These are phyloP conservation scores for Fusarium vanettenii DNA, from an alignment of 2,329 filamentous ascomycete genomes.

Conservation along the genomic window DNA sequence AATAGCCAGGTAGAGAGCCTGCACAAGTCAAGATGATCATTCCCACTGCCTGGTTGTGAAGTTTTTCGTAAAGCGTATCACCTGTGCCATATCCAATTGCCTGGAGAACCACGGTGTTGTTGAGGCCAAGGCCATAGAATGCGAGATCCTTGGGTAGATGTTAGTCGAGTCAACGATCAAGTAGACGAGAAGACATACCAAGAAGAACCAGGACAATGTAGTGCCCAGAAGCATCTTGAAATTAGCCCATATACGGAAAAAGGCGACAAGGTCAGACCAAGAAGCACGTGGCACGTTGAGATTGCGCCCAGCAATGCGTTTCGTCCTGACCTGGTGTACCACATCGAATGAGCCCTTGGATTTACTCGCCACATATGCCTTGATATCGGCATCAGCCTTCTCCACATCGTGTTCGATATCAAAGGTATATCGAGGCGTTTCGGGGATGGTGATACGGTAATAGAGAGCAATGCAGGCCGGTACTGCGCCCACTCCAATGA, in stretches of 20 bases:
- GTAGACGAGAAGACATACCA: slow-evolving; percentile 54
- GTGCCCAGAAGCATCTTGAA: slow-evolving; percentile 79
- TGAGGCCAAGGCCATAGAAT: slow-evolving; percentile 79
- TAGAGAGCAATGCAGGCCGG: slow-evolving; percentile 85
- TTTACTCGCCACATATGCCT: slow-evolving; percentile 65
- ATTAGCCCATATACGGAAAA: slow-evolving; percentile 78
- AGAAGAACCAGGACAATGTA: slow-evolving; percentile 84
- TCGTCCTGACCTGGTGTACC: slow-evolving; percentile 63
- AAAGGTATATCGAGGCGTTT: slow-evolving; percentile 86
- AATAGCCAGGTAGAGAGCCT: slow-evolving; percentile 83
- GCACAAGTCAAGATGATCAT: slow-evolving; percentile 83
- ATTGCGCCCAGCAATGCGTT: slow-evolving; percentile 61
- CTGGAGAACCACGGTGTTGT: slow-evolving; percentile 76
- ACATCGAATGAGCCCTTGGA: slow-evolving; percentile 61
- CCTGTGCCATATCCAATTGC: slow-evolving; percentile 78
- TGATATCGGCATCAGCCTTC: slow-evolving; percentile 79
- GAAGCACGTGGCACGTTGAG: slow-evolving; percentile 76
- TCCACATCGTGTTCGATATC: slow-evolving; percentile 81
- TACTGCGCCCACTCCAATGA: slow-evolving; percentile 82
- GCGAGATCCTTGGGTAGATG: slow-evolving; percentile 66
- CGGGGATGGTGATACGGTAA: slow-evolving; percentile 86
- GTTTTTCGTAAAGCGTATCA: slow-evolving; percentile 71
- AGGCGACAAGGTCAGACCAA: slow-evolving; percentile 73
- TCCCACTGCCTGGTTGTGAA: slow-evolving; percentile 79
- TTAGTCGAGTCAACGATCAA: slow-evolving; percentile 1